These are phyloP conservation scores for Zostera marina DNA, from an alignment of 116 monocot genomes.

Conservation along the genomic window DNA sequence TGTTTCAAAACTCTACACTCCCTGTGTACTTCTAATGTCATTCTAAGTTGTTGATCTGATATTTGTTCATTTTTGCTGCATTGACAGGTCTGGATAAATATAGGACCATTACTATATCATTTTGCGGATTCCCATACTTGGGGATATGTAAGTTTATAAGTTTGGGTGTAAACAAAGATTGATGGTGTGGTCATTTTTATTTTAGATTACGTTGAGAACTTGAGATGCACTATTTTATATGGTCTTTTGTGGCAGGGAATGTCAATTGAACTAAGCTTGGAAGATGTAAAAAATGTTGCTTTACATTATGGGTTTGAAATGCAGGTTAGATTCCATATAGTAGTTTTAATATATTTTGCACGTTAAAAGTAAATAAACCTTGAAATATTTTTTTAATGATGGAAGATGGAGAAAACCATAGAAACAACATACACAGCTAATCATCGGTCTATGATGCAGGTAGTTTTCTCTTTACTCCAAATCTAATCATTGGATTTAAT, in stretches of 20 bases:
- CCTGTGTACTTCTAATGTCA: too few relatives aligned
- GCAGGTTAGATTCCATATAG: slow-evolving; percentile 32
- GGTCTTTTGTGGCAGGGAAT: slow-evolving; percentile 43
- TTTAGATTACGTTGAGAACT: neutral
- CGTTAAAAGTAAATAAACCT: neutral
- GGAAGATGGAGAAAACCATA: slow-evolving; percentile 52
- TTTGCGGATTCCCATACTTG: slow-evolving; percentile 83
- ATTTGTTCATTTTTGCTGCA: slow-evolving; percentile 4
- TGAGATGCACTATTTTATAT: neutral
- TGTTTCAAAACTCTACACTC: too few relatives aligned
- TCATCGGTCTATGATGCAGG: slow-evolving; percentile 92
- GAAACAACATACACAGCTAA: slow-evolving; percentile 85
- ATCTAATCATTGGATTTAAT: neutral
- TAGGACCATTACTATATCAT: slow-evolving; percentile 91
- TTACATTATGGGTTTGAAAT: slow-evolving; percentile 70
- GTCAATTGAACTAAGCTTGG: slow-evolving; percentile 90
- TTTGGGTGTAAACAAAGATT: neutral
- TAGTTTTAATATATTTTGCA: neutral
- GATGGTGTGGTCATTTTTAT: neutral
- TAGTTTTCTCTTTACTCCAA: neutral
- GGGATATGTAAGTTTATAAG: slow-evolving; percentile 39
- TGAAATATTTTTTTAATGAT: neutral
- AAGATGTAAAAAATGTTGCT: slow-evolving; percentile 79
- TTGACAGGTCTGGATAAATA: slow-evolving; percentile 82
- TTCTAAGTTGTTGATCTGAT: too few relatives aligned